phyloP scores from a whole-genome alignment of 2,329 filamentous ascomycete genomes.

The Pseudopyricularia javanii region DNA sequence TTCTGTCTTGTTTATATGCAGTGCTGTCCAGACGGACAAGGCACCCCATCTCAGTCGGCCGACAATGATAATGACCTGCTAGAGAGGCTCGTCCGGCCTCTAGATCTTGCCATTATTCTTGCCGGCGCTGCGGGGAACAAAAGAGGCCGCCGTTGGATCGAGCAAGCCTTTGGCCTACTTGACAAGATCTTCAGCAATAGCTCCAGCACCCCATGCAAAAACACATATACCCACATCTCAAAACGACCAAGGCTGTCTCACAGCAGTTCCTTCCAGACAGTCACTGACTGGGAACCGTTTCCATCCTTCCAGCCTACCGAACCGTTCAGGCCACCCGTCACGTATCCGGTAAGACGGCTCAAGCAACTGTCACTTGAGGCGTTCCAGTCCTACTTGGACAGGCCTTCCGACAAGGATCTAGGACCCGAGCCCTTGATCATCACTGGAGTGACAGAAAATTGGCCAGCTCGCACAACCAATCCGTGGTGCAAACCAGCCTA shows the following conservation, averaged over 20 bases:
- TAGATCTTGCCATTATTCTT: conserved; percentile 70
- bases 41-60: background rate
- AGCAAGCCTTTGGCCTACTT: conserved; percentile 34
- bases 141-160: conserved; percentile 38
- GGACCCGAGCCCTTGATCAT: conserved; percentile 57
- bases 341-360: conserved; percentile 25
- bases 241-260: background rate
- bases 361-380: conserved; percentile 37
- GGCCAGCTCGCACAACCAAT: conserved; percentile 60
- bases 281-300: conserved; percentile 5
- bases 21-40: conserved; percentile 8
- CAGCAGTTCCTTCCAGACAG: background rate
- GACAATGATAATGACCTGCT: conserved; percentile 16
- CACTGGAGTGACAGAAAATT: conserved; percentile 48
- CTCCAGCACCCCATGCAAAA: background rate
- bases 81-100: conserved; percentile 44
- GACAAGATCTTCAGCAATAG: conserved; percentile 12
- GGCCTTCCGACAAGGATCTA: conserved; percentile 16
- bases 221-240: background rate
- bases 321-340: conserved; percentile 29
- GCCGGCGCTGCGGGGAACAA: conserved; percentile 46
- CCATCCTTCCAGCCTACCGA: conserved; percentile 20
- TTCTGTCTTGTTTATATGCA: conserved; percentile 26
- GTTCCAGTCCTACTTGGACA: conserved; percentile 51
- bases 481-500: conserved; percentile 68